phyloP scores from a whole-genome alignment of 805 yeast species.

The Hanseniaspora vineae region DNA sequence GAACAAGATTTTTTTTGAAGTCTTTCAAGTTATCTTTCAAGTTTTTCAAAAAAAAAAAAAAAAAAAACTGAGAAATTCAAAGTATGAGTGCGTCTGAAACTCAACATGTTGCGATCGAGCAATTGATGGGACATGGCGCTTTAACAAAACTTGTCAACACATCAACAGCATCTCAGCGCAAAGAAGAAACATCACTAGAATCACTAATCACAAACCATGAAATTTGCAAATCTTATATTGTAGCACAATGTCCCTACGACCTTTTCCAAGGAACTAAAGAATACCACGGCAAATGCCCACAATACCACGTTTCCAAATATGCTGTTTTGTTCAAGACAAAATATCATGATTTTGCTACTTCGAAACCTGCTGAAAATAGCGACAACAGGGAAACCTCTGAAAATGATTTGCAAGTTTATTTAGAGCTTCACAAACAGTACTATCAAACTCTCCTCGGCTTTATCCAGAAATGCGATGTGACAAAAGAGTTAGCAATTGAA shows the following conservation, averaged over 20 bases:
- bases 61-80: too few species aligned
- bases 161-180: background rate
- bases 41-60: too few species aligned
- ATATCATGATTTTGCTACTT: slow-evolving; percentile 16
- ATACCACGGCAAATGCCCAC: slow-evolving; percentile 70
- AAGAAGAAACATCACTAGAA: background rate
- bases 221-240: slow-evolving; percentile 71
- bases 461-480: slow-evolving; percentile 52
- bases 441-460: slow-evolving; percentile 36
- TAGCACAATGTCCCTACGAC: slow-evolving; percentile 80
- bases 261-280: slow-evolving; percentile 71
- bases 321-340: slow-evolving; percentile 53
- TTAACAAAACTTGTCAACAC: slow-evolving; percentile 4
- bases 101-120: slow-evolving; percentile 64
- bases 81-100: slow-evolving; percentile 46
- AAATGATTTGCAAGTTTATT: background rate
- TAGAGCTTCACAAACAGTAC: slow-evolving; percentile 34
- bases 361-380: slow-evolving; percentile 6
- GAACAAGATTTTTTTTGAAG: too few species aligned
- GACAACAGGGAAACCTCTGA: slow-evolving; percentile 1
- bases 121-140: slow-evolving; percentile 59
- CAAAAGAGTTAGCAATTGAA: slow-evolving; percentile 48
- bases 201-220: slow-evolving; percentile 32
- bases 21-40: too few species aligned
- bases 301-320: slow-evolving; percentile 60